phyloP scores from a whole-genome alignment of 1,284 basidiomycete species.

The Irpex sp. region DNA sequence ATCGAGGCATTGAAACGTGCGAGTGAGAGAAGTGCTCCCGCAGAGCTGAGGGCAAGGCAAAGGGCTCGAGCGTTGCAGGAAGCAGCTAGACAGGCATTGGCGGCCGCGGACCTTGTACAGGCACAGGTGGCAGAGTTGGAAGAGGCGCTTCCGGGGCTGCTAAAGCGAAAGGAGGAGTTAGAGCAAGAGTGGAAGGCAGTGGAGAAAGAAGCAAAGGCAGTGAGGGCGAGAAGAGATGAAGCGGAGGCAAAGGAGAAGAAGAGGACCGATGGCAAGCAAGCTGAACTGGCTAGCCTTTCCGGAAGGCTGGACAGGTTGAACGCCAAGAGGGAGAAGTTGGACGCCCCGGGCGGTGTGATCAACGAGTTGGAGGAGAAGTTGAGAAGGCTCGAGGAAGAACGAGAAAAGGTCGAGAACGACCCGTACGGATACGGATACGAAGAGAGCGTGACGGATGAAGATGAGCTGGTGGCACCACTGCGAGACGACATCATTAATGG shows the following conservation, averaged over 20 bases:
- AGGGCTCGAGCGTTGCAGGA: slow-evolving; percentile 77
- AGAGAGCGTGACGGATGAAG: slow-evolving; percentile 13
- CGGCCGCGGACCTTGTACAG: slow-evolving; percentile 54
- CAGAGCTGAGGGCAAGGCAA: slow-evolving; percentile 66
- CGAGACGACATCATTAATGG: slow-evolving; percentile 10
- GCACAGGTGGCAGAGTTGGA: slow-evolving; percentile 48
- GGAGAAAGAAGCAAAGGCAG: slow-evolving; percentile 31
- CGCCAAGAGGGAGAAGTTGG: slow-evolving; percentile 55
- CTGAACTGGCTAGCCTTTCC: slow-evolving; percentile 34
- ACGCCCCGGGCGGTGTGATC: slow-evolving; percentile 35
- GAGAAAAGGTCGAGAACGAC: slow-evolving; percentile 34
- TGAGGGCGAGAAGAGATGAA: slow-evolving; percentile 27
- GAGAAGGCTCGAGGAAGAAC: slow-evolving; percentile 33
- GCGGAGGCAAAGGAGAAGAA: slow-evolving; percentile 39
- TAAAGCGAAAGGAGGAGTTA: slow-evolving; percentile 36
- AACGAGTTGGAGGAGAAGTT: slow-evolving; percentile 39
- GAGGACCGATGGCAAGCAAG: slow-evolving; percentile 41
- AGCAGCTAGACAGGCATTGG: slow-evolving; percentile 65
- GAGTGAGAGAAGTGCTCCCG: slow-evolving; percentile 62
- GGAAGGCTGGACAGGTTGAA: slow-evolving; percentile 50
- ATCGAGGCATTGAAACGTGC: slow-evolving; percentile 72
- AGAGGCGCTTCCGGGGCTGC: slow-evolving; percentile 44
- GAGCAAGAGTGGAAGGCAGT: slow-evolving; percentile 44
- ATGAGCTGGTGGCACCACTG: slow-evolving; percentile 11
- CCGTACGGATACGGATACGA: slow-evolving; percentile 29